Base-by-base conservation (phyloP, 805 yeast genomes). In the Maudiozyma serrabonitensis region DNA sequence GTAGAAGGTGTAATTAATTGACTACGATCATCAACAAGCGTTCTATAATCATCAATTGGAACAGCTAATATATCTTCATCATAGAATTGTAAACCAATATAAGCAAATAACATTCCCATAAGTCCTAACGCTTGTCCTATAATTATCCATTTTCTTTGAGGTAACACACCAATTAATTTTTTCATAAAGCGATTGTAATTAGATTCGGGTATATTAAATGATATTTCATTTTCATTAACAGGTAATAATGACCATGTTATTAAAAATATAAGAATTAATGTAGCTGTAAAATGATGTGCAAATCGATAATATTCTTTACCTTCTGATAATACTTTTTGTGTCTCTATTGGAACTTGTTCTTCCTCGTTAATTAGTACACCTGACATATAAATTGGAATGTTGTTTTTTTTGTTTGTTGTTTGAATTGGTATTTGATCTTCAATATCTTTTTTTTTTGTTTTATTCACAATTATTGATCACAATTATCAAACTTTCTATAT, bases 131-230 rank as follows among this genome's bases (percentile, higher is more conserved):
- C 73, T 4, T 96, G 95, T 2, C 86, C 64, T 1, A 87, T 85
- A 35, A 86, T 62, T 2, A 95, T 82, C 99, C 98, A 93, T 81
- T 90, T 85, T 55, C 95, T 74, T 32, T 91, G 85, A 0, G 98
- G 98, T 81, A 89, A 58, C 75, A 78, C 53, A 38, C 78, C 49
- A 21, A 41, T 26, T 18, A 47, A 8, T 25, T 43, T 28, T 21
- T 11, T 40, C 47, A 51, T 45, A 38, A 50, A 45, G 21, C 55
- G 31, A 19, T 32, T 43, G 16, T 43, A 43, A 19, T 43, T 43
- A 5, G 41, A 21, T 21, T 19, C 32, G 9, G 16, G 34, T 4
- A 7, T 6, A 15, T 19, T 25, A 8, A 46, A 45, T 43, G 46
- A 50, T 35, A 28, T 51, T 11, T 28, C 32, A 15, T 47, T 44